Percentiles rank a stretch among this genome's conserved stretches.
Conservation (phyloP, 192 early-diverging fungal genomes). For the Mortierella claussenii region DNA sequence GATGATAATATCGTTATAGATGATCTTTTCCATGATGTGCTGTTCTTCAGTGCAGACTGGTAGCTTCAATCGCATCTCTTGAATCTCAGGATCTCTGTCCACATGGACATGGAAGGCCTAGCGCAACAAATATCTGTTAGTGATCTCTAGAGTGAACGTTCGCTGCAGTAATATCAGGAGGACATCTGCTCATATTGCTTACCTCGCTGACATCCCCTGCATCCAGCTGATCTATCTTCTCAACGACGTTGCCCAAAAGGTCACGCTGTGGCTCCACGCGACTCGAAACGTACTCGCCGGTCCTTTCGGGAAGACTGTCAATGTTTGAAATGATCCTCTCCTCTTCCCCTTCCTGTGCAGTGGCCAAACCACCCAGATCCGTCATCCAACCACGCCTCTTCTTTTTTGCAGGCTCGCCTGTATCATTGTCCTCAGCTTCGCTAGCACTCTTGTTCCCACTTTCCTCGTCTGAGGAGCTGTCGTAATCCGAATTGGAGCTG, state of each 20-base stretch:
- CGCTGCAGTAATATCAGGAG: background rate
- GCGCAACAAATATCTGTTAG: background rate
- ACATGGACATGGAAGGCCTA: slow-evolving; percentile 81
- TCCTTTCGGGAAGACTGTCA: slow-evolving; percentile 32
- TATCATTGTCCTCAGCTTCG: slow-evolving; percentile 36
- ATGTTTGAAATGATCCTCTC: slow-evolving; percentile 43
- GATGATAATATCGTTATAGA: slow-evolving; percentile 85
- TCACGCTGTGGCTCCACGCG: slow-evolving; percentile 43
- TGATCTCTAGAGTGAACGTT: too few species aligned
- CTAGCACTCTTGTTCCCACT: slow-evolving; percentile 62
- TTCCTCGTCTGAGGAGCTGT: slow-evolving; percentile 53
- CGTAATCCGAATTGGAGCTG: slow-evolving; percentile 76
- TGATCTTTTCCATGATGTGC: slow-evolving; percentile 96
- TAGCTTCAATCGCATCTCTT: slow-evolving; percentile 79
- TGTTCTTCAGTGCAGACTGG: slow-evolving; percentile 97
- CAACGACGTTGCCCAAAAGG: slow-evolving; percentile 28
- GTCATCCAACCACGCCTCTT: slow-evolving; percentile 51
- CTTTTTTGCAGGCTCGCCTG: slow-evolving; percentile 47
- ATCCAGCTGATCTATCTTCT: slow-evolving; percentile 23
- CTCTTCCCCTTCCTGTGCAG: slow-evolving; percentile 26
- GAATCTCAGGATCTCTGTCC: slow-evolving; percentile 77
- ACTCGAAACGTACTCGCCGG: slow-evolving; percentile 33
- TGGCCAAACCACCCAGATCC: slow-evolving; percentile 43
- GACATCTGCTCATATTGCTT: slow-evolving; percentile 1
- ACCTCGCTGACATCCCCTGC: slow-evolving; percentile 28